phyloP scores from a whole-genome alignment of 768 basidiomycete species.

The Macrolepiota fuliginosa region DNA sequence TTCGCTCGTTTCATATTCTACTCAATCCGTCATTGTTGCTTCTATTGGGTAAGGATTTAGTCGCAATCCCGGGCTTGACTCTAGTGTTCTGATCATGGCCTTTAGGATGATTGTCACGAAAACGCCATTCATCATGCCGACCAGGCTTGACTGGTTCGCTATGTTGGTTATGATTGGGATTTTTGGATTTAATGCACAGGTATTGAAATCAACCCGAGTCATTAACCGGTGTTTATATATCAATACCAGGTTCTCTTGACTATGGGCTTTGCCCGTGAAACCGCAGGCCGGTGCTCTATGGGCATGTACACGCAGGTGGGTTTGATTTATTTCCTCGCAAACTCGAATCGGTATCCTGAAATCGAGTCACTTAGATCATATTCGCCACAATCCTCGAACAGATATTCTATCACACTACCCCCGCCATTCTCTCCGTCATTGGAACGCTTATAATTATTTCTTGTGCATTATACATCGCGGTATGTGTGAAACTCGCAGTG shows the following conservation, averaged over 20 bases:
- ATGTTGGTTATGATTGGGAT: constrained; percentile 46
- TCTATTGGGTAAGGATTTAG: constrained; percentile 28
- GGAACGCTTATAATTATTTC: too few relatives aligned
- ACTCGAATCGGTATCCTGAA: not conserved
- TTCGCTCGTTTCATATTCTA: constrained; percentile 60
- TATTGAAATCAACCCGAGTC: not conserved
- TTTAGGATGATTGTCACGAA: too few relatives aligned
- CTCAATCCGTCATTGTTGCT: constrained; percentile 43
- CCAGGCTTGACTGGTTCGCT: too few relatives aligned
- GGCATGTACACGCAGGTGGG: constrained; percentile 52
- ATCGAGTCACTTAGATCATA: constrained; percentile 51
- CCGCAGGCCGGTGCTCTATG: constrained; percentile 59
- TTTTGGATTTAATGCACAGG: constrained; percentile 48
- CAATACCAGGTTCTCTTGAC: constrained; percentile 14
- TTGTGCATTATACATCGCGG: too few relatives aligned
- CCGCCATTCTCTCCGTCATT: too few relatives aligned
- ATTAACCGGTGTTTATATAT: not conserved
- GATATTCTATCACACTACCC: constrained; percentile 58
- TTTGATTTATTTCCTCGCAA: not conserved
- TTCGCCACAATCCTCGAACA: constrained; percentile 66
- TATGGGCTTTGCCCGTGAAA: constrained; percentile 61
- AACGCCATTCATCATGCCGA: too few relatives aligned
- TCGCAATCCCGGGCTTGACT: not conserved
- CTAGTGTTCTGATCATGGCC: not conserved
- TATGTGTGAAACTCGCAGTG: constrained; percentile 28